Evolutionary conservation across 345 rosid genomes (phyloP).

Genomic region (Salix purpurea): DNA sequence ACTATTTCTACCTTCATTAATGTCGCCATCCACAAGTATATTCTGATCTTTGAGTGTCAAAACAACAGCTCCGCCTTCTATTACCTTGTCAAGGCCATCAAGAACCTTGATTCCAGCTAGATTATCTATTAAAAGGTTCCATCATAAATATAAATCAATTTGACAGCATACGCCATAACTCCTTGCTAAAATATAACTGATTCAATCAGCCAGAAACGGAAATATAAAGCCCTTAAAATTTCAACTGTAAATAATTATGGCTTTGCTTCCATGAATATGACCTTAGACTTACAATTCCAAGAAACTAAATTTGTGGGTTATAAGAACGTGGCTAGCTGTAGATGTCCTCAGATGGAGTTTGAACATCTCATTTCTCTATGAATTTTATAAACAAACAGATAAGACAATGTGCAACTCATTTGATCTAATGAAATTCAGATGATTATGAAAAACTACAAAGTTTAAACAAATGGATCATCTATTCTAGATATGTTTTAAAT

Average conservation of each 20-base stretch:
- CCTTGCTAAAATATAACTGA: constrained; percentile 7
- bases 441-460: neutral
- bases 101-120: constrained; percentile 83
- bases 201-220: constrained; percentile 10
- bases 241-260: neutral
- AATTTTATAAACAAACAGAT: neutral
- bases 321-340: neutral
- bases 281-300: neutral
- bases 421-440: neutral
- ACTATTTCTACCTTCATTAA: constrained; percentile 66
- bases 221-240: neutral
- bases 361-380: neutral
- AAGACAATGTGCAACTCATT: neutral
- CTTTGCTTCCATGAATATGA: neutral
- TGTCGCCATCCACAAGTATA: constrained; percentile 74
- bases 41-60: constrained; percentile 90
- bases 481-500: neutral
- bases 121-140: constrained; percentile 49
- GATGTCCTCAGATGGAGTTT: neutral
- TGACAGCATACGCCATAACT: neutral
- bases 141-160: constrained; percentile 7
- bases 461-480: neutral
- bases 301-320: neutral
- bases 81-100: constrained; percentile 87
- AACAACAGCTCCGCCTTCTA: constrained; percentile 93